Evolutionary conservation across 108 stramenopile genomes (phyloP), one percentile per base, ranked within the genome.

Genomic region (Pseudonitzschia pungens): DNA sequence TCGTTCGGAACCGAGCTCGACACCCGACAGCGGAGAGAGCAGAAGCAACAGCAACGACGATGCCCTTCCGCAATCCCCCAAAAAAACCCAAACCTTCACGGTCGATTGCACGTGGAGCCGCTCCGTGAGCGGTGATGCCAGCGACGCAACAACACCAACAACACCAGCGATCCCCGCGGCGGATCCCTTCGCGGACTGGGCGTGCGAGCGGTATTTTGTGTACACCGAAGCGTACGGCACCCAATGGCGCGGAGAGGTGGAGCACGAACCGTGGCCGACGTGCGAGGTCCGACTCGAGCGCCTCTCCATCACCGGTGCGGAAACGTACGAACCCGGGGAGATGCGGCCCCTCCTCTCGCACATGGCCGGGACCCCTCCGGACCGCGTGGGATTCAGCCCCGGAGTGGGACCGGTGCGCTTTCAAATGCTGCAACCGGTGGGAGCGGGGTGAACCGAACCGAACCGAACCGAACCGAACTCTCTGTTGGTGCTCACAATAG

Each of bases 181-280:
- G 28, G 0, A 7, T 4, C 7, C 42, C 31, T 67, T 67, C 50
- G 18, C 66, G 15, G 28, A 67, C 6, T 67, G 66, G 66, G 66
- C 66, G 6, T 21, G n/a, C 0, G 66, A 67, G 28, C 66, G 66
- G 36, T 67, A 67, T 29, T 50, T 27, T 50, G 66, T 67, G 7
- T 67, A 67, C 27, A 67, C 66, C 2, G 40, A 67, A 0, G 15
- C 48, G 50, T 67, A 67, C 36, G 44, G 26, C 6, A 0, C 4
- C 8, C 21, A 3, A 5, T 67, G 66, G 66, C 22, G 66, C 0
- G 66, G 66, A 5, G 26, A 28, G 12, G 66, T 67, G 28, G 66
- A 67, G 0, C 66, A 67, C 44, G 66, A 67, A 24, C 66, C 66
- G 11, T 67, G 66, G 66, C 66, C 66, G 24, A 22, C 50, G n/a